Base-by-base conservation (phyloP, 768 basidiomycete species). In the Tremella yokohamensis region DNA sequence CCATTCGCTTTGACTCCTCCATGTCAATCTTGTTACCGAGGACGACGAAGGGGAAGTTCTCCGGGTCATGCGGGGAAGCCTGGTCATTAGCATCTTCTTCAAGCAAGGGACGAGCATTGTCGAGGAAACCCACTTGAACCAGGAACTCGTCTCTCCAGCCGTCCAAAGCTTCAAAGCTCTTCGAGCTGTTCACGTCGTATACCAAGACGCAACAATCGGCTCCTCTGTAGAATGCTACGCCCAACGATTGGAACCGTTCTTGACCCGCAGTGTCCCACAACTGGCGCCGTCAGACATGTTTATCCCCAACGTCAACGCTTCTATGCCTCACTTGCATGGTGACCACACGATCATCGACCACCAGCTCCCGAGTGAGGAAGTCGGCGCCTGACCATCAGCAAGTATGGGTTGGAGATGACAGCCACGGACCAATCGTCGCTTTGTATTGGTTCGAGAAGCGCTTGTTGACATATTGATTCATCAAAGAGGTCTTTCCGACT, bases 381-480 rank as follows among this genome's bases (percentile, higher is more conserved):
- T 76, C 75, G 66, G 75, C 75, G 24, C 75, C 74, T 76, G 40
- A 9, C 6, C 1, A 42, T 49, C 34, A 49, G 26, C 40, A 26
- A 38, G n/a, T 7, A 2, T 26, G 3, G 22, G 24, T 9, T 34
- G 22, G 12, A 52, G 22, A 2, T 40, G 34, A 26, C 42, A 49
- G 34, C 26, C 18, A 73, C 67, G 52, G 60, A 69, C 77, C 73
- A 58, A 78, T 78, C 8, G 96, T 98, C 16, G 96, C 96, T 81
- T 98, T 98, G 84, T 99, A 99, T 80, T 97, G 94, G 80, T 93
- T 96, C 78, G 89, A 91, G 79, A 98, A 99, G 62, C 96, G 88
- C 79, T 97, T 98, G 84, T 97, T 98, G 65, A 99, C 96, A 81
- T 96, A 98, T 80, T 99, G 96, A 81, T 97, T 97, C 96, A 99